phyloP scores from a whole-genome alignment of 345 rosid species.

The Citrus maxima region DNA sequence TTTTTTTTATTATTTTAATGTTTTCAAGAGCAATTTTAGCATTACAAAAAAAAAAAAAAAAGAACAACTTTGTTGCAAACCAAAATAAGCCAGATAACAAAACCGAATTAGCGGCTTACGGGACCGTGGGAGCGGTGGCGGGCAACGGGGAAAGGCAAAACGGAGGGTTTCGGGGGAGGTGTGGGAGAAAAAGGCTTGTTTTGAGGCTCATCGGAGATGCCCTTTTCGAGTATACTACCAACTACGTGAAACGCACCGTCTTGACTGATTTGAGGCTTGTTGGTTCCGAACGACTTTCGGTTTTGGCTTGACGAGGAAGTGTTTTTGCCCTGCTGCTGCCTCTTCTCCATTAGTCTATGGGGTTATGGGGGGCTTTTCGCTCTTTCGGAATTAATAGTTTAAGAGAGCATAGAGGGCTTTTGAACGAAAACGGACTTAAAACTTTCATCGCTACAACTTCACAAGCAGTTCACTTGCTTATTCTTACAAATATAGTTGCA shows the following conservation, averaged over 20 bases:
- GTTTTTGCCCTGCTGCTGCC: neutral
- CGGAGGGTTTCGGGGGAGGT: conserved; percentile 54
- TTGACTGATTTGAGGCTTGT: conserved; percentile 21
- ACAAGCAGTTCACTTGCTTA: too few species aligned
- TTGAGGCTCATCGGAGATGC: conserved; percentile 28
- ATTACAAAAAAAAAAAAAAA: neutral
- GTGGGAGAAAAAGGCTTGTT: conserved; percentile 27
- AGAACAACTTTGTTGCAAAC: neutral
- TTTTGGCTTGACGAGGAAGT: neutral
- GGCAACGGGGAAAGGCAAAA: conserved; percentile 79
- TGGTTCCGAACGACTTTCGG: conserved; percentile 17
- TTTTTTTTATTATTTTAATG: neutral
- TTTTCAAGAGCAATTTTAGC: neutral
- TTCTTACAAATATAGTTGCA: too few species aligned
- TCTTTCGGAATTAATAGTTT: neutral
- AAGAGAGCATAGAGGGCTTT: neutral
- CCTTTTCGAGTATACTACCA: conserved; percentile 79
- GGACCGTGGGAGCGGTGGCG: conserved; percentile 95
- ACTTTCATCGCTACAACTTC: neutral
- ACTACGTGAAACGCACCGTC: conserved; percentile 37
- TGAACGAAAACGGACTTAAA: too few species aligned
- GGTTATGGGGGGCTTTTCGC: neutral
- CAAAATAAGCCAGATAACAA: neutral
- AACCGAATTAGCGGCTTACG: conserved; percentile 33
- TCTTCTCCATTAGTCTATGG: conserved; percentile 20